Base-by-base conservation (phyloP, 192 early-diverging fungal genomes). In the Chytriomyces sp. region DNA sequence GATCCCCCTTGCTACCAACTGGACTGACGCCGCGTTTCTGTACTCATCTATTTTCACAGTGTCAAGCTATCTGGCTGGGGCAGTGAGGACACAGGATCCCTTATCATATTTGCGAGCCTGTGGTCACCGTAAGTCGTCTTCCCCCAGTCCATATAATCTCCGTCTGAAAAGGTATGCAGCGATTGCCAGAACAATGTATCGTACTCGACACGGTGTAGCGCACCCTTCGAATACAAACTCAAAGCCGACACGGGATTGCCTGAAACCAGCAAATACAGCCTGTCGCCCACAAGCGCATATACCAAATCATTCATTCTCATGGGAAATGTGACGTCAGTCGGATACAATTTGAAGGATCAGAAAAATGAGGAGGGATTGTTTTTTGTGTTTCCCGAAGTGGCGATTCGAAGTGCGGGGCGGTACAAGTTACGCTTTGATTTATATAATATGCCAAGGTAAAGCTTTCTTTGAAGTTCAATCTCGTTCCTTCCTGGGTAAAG, bases 311-410 rank as follows among this genome's bases (percentile, higher is more conserved):
- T 78, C 36, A 60, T 76, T 2, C 66, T 82, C 4, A 73, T 82
- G 3, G 81, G 81, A 3, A 39, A 66, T 26, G 60, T 77, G 26
- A 76, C 75, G 5, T 41, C 72, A 10, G 76, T 72, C n/a, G 80
- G 75, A 33, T 39, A 61, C 10, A 73, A 75, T 12, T 44, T 80
- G 58, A 62, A 53, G 2, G 78, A 77, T 26, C 8, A 62, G 36
- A 67, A 80, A 36, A 71, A 70, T 19, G 32, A 52, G 32, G 39
- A 70, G 64, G 64, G 70, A 17, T 59, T 77, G 72, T 80, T 80
- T 54, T 82, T 82, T 59, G 72, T 78, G 52, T 82, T 82, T 75
- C 62, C 61, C 30, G 81, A 82, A 39, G 19, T 82, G 30, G 39
- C 64, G 41, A 73, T 82, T 8, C 75, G 81, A 32, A 41, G 57